Evolutionary conservation across 148 eudicot genomes (phyloP).

Genomic region (Suaeda aralocaspica): DNA sequence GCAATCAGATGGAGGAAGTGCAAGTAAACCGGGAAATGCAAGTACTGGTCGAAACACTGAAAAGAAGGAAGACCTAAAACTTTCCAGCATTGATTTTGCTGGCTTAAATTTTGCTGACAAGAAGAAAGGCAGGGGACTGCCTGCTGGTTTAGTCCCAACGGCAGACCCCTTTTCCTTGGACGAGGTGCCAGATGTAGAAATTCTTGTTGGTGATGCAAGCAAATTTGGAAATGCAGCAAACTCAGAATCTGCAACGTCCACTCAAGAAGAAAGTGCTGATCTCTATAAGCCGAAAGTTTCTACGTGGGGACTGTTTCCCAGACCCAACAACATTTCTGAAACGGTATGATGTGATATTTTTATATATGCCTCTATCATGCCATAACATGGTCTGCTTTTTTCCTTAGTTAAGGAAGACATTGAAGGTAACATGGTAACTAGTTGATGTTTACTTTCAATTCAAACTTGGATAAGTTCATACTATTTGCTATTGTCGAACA

Average conservation of each 20-base stretch:
- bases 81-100: slow-evolving; percentile 71
- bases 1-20: slow-evolving; percentile 37
- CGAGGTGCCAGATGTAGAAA: slow-evolving; percentile 79
- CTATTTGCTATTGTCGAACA: neutral
- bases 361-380: neutral
- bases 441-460: neutral
- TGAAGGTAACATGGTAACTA: neutral
- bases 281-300: slow-evolving; percentile 88
- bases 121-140: slow-evolving; percentile 65
- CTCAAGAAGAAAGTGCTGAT: slow-evolving; percentile 54
- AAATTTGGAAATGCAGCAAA: slow-evolving; percentile 41
- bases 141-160: slow-evolving; percentile 66
- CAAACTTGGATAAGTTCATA: neutral
- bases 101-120: slow-evolving; percentile 78
- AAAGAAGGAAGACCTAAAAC: slow-evolving; percentile 36
- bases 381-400: neutral
- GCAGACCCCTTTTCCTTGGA: slow-evolving; percentile 49
- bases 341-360: slow-evolving; percentile 38
- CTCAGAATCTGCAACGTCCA: slow-evolving; percentile 27
- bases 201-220: slow-evolving; percentile 74
- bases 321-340: slow-evolving; percentile 81
- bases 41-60: slow-evolving; percentile 20
- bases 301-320: slow-evolving; percentile 92
- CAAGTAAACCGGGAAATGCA: slow-evolving; percentile 13
- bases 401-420: neutral